Conservation (phyloP, 805 yeast species). For the Hanseniaspora osmophila region DNA sequence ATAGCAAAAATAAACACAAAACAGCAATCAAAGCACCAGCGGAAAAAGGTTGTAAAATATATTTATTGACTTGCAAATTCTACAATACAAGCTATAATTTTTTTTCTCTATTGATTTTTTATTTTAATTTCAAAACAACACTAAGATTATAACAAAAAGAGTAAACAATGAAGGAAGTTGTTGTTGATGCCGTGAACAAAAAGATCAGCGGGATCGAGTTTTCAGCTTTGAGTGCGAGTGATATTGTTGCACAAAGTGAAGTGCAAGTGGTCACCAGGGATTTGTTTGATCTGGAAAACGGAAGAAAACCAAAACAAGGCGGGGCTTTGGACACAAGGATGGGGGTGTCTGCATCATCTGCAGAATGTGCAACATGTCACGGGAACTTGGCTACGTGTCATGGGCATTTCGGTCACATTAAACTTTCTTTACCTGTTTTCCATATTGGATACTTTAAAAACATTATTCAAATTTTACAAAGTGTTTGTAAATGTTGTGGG, state of each 20-base stretch:
- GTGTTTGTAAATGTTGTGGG: conserved; percentile 84
- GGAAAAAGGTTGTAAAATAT: too few species aligned
- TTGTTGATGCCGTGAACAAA: conserved; percentile 71
- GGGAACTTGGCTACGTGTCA: conserved; percentile 90
- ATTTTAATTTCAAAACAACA: neutral
- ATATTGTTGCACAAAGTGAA: conserved; percentile 84
- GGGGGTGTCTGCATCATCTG: conserved; percentile 86
- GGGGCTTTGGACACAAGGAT: conserved; percentile 88
- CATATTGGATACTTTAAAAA: conserved; percentile 95
- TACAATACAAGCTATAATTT: too few species aligned
- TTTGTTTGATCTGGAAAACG: conserved; percentile 79
- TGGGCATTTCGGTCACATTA: conserved; percentile 95
- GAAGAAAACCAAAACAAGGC: conserved; percentile 61
- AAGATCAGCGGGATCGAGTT: conserved; percentile 82
- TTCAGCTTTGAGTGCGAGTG: conserved; percentile 83
- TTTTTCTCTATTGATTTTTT: neutral
- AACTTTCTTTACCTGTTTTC: conserved; percentile 87
- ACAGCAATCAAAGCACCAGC: too few species aligned
- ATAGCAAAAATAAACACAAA: too few species aligned
- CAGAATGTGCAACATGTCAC: conserved; percentile 81
- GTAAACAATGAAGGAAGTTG: conserved; percentile 23
- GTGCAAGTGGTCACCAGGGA: conserved; percentile 88
- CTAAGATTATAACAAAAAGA: neutral
- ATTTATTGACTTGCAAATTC: too few species aligned
- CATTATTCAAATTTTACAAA: conserved; percentile 74